A percentile compares a stretch with the other conserved stretches of the same genome.
Conservation (phyloP, 2,329 filamentous ascomycete genomes). For the Trichoderma aggressivum region DNA sequence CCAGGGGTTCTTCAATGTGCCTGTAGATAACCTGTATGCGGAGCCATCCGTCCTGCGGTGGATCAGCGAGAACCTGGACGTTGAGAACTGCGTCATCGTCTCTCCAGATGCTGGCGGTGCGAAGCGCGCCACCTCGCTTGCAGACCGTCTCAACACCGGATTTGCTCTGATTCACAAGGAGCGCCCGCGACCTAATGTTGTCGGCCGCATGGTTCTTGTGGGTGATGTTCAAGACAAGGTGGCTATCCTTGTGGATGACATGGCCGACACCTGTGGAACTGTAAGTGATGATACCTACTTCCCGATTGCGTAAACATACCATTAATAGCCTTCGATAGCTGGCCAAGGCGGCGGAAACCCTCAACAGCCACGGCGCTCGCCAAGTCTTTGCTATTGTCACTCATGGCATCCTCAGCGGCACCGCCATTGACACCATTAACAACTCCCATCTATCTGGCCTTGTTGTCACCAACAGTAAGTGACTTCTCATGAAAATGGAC, state of each 20-base stretch:
- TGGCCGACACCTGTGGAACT: conserved; percentile 94
- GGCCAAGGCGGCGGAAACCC: conserved; percentile 81
- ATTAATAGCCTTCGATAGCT: conserved; percentile 33
- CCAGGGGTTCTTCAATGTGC: conserved; percentile 89
- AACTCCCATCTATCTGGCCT: conserved; percentile 71
- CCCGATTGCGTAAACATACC: background rate
- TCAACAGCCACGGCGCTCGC: conserved; percentile 81
- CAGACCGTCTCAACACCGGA: conserved; percentile 82
- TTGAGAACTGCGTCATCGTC: conserved; percentile 86
- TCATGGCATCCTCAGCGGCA: conserved; percentile 85
- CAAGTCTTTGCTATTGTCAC: conserved; percentile 94
- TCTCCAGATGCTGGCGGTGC: conserved; percentile 93
- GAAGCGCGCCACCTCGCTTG: conserved; percentile 89
- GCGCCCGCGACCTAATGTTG: conserved; percentile 78
- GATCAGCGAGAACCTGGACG: conserved; percentile 81
- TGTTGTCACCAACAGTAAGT: conserved; percentile 78
- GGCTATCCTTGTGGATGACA: conserved; percentile 95
- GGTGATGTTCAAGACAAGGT: conserved; percentile 88
- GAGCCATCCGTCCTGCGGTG: conserved; percentile 89
- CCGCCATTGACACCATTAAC: conserved; percentile 83
- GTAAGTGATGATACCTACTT: conserved; percentile 24
- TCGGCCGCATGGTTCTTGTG: conserved; percentile 89
- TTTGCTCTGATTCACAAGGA: conserved; percentile 98
- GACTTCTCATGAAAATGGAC: background rate
- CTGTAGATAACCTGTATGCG: conserved; percentile 78